Conservation (phyloP, 169 alveolate genomes). For the Theileria sp. region DNA sequence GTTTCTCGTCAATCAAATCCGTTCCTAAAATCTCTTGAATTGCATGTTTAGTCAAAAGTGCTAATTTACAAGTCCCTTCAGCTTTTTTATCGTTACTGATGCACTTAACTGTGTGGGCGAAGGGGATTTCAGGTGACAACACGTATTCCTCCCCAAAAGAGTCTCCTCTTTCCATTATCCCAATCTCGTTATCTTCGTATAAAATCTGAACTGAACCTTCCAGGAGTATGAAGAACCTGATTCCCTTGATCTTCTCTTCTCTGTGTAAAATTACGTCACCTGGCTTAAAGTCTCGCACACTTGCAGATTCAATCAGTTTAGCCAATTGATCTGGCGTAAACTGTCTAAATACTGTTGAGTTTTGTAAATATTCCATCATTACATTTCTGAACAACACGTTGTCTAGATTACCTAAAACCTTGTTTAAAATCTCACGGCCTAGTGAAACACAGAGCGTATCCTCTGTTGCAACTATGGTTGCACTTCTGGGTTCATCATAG, state of each 20-base stretch:
- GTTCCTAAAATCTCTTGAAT: constrained; percentile 77
- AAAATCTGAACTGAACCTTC: constrained; percentile 83
- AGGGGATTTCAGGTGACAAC: constrained; percentile 79
- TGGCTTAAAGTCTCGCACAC: constrained; percentile 74
- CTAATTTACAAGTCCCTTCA: constrained; percentile 66
- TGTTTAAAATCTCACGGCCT: constrained; percentile 77
- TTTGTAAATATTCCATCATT: constrained; percentile 82
- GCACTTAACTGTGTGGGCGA: constrained; percentile 79
- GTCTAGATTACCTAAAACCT: constrained; percentile 83
- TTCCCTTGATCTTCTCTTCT: constrained; percentile 75
- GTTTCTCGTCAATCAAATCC: constrained; percentile 77
- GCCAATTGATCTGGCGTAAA: constrained; percentile 80
- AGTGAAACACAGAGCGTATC: constrained; percentile 83
- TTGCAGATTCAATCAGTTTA: constrained; percentile 77
- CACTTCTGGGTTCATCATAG: constrained; percentile 90
- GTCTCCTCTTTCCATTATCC: constrained; percentile 86
- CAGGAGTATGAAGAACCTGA: constrained; percentile 79
- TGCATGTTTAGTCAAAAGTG: constrained; percentile 79
- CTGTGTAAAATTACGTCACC: constrained; percentile 66
- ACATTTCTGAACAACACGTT: constrained; percentile 84
- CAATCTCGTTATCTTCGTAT: constrained; percentile 68
- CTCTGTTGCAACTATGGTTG: constrained; percentile 86
- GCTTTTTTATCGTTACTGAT: constrained; percentile 43
- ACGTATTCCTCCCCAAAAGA: constrained; percentile 92
- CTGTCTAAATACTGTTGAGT: constrained; percentile 80